Conservation (phyloP, 1,284 basidiomycete species). For the Cystobasidium pallidum region DNA sequence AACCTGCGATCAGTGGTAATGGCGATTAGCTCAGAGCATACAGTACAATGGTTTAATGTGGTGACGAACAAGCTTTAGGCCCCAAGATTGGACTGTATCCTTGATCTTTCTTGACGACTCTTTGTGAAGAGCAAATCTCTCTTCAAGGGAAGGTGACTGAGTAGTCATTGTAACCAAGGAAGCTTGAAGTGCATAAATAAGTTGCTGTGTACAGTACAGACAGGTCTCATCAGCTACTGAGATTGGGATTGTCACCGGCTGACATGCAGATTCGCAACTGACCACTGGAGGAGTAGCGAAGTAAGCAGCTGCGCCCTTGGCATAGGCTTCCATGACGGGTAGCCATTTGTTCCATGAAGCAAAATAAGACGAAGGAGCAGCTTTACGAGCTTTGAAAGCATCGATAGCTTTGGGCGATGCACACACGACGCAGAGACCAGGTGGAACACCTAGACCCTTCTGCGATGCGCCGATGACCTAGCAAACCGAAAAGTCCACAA, state of each 20-base stretch:
- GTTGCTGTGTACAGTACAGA: conserved; percentile 42
- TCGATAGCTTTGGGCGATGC: conserved; percentile 80
- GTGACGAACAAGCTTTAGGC: conserved; percentile 64
- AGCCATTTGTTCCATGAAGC: conserved; percentile 83
- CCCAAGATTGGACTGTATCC: conserved; percentile 68
- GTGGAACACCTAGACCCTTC: conserved; percentile 94
- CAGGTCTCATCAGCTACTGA: not conserved
- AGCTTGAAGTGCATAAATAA: conserved; percentile 85
- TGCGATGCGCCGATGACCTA: conserved; percentile 78
- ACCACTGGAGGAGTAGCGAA: conserved; percentile 75
- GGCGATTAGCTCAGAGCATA: too few relatives aligned
- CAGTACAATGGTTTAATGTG: too few relatives aligned
- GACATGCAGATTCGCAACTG: conserved; percentile 7
- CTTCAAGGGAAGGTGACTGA: conserved; percentile 68
- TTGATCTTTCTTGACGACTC: conserved; percentile 76
- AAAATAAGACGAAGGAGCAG: conserved; percentile 79
- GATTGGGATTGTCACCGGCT: not conserved
- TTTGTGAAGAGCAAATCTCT: conserved; percentile 78
- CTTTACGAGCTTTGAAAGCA: conserved; percentile 70
- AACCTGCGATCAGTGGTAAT: conserved; percentile 58
- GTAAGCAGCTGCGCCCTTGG: conserved; percentile 72
- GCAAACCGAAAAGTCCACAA: not conserved
- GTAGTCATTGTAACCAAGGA: conserved; percentile 74
- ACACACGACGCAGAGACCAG: conserved; percentile 84
- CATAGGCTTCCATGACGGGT: conserved; percentile 90